Evolutionary conservation across 2,329 filamentous ascomycete species (phyloP).

Genomic region (Diplodia mutila): DNA sequence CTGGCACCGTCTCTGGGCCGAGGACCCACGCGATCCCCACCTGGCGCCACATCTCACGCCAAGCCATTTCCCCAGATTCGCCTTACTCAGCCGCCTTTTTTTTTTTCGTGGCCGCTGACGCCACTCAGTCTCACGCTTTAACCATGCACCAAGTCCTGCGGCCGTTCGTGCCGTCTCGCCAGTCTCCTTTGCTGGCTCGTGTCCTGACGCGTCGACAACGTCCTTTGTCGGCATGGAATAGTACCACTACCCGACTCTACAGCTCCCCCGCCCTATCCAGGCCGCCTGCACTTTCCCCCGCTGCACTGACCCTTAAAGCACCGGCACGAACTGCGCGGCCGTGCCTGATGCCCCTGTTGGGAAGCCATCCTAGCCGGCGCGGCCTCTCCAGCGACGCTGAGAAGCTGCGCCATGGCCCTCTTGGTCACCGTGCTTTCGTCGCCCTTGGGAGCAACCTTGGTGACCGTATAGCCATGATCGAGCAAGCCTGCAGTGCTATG

Average conservation of each 20-base stretch:
- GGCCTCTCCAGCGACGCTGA: background rate
- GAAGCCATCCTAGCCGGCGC: background rate
- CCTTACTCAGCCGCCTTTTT: slow-evolving; percentile 7
- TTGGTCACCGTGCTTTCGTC: slow-evolving; percentile 65
- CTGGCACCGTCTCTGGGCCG: background rate
- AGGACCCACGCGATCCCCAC: background rate
- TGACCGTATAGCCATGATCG: slow-evolving; percentile 81
- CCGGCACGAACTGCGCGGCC: background rate
- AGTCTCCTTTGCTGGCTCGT: background rate
- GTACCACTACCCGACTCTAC: background rate
- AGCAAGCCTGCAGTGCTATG: slow-evolving; percentile 80
- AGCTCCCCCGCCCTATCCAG: background rate
- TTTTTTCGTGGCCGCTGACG: slow-evolving; percentile 7
- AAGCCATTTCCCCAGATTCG: slow-evolving; percentile 14
- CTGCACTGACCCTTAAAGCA: background rate
- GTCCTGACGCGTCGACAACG: background rate
- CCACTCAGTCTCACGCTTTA: background rate
- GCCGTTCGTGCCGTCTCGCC: background rate
- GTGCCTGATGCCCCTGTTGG: slow-evolving; percentile 5
- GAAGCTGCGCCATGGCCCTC: background rate
- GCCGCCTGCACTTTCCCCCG: background rate
- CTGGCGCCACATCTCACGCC: slow-evolving; percentile 15
- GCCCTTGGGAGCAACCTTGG: slow-evolving; percentile 93
- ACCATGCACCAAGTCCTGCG: slow-evolving; percentile 2
- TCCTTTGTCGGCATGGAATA: background rate